Base-by-base conservation (phyloP, 2,329 filamentous ascomycete species). In the Diaporthe ilicicola region DNA sequence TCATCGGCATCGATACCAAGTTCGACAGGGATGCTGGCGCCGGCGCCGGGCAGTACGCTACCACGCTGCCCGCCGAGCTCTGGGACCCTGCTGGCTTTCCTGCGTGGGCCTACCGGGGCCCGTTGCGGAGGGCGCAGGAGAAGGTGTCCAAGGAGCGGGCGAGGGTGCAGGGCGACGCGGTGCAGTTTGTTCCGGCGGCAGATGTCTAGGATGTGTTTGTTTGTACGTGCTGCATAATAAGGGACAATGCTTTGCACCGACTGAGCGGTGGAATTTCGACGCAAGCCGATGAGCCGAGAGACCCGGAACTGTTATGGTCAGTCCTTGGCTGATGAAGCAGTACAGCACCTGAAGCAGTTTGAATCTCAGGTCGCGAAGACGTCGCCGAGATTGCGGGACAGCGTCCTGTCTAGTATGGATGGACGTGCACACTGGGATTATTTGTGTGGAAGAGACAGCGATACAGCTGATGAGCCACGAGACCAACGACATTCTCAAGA, bases 51-150 rank as follows among this genome's bases (percentile, higher is more conserved):
- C 91, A 93, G 80, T 94, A 95, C 79, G 84, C 84, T 39, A 93
- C 90, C 8, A 90, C 90, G 1, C 77, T 92, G 55, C 77, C 85
- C 1, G 76, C 79, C 1, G 85, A 87, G 3, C 74, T 91, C 7
- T 92, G 90, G 89, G 83, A 92, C 74, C 88, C 90, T 1, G 77
- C 77, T 2, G 82, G 76, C 4, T 88, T 92, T 72, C 89, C 90
- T 0, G 81, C 84, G 12, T 84, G 84, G 81, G 89, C 88, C 1
- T 88, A 83, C 72, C 83, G 84, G 69, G 84, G 85, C 39, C 81
- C 82, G 72, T 78, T 91, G 71, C 81, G 84, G 32, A 84, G 83
- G 76, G 83, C 80, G 70, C 87, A 88, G 74, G 84, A 84, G 51
- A 83, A 81, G 53, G 74, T 82, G 27, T 79, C 78, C 32, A 85